phyloP scores from a whole-genome alignment of 306 rosid genomes.

The Quercus engelmannii region DNA sequence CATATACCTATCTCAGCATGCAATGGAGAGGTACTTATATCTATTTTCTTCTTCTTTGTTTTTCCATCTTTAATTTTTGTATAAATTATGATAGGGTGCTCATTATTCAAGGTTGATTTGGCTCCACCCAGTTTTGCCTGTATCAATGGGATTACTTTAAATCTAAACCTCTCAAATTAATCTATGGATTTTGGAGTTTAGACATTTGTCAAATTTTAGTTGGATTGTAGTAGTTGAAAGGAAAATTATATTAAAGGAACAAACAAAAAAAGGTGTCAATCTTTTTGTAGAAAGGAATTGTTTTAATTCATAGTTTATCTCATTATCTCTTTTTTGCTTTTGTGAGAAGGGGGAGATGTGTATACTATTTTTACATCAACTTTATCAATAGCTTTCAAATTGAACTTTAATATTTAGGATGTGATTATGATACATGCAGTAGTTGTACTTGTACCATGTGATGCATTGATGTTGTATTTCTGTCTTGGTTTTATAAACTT shows the following conservation, averaged over 20 bases:
- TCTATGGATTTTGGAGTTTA: background rate
- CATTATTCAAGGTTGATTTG: background rate
- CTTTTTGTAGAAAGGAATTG: background rate
- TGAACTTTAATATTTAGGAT: background rate
- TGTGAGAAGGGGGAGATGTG: background rate
- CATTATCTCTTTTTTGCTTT: background rate
- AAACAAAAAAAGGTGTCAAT: background rate
- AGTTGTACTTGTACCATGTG: background rate
- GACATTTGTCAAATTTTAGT: background rate
- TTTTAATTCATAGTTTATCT: no score
- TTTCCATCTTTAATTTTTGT: background rate
- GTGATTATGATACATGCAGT: background rate
- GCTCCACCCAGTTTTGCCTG: background rate
- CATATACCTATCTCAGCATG: conserved; percentile 67
- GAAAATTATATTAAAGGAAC: background rate
- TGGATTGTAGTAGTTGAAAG: background rate
- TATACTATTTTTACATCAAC: background rate
- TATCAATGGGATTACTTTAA: background rate
- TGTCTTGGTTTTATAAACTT: background rate
- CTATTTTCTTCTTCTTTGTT: background rate
- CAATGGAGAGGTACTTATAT: conserved; percentile 79
- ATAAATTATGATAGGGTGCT: background rate
- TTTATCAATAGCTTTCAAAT: background rate
- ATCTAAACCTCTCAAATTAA: background rate
- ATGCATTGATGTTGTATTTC: background rate